Conservation (phyloP, 2,329 filamentous ascomycete species). For the Claviceps fusiformis region DNA sequence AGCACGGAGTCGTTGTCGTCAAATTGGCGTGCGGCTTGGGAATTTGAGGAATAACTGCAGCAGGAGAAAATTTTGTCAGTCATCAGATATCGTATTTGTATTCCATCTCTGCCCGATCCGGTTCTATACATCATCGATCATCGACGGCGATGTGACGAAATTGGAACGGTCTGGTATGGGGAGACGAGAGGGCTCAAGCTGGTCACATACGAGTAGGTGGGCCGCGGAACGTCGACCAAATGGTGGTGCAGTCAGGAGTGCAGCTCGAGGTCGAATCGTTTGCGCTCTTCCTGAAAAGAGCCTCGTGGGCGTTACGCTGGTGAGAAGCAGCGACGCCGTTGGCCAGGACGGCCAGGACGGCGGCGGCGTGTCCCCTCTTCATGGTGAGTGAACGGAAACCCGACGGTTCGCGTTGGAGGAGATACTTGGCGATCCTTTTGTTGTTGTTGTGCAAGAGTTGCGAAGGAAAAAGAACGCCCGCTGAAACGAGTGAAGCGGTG, state of each 20-base stretch:
- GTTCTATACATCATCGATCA: too few relatives aligned
- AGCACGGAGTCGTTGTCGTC: conserved; percentile 4
- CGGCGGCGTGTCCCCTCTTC: conserved; percentile 58
- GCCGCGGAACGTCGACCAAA: conserved; percentile 58
- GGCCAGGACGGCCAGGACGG: conserved; percentile 48
- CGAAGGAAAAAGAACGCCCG: conserved; percentile 54
- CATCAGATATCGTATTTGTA: too few relatives aligned
- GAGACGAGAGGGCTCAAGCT: background rate
- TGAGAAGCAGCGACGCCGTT: conserved; percentile 40
- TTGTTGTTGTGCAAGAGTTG: background rate
- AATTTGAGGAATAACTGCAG: too few relatives aligned
- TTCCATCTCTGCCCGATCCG: too few relatives aligned
- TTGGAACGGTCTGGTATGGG: too few relatives aligned
- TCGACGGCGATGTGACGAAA: too few relatives aligned
- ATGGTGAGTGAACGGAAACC: conserved; percentile 37
- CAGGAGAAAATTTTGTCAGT: too few relatives aligned
- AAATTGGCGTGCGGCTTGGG: too few relatives aligned
- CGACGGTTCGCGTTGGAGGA: background rate
- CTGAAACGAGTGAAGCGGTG: conserved; percentile 82
- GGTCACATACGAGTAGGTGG: conserved; percentile 45
- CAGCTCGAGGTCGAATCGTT: conserved; percentile 34
- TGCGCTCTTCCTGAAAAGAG: conserved; percentile 41
- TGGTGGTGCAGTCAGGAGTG: conserved; percentile 53
- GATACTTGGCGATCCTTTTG: background rate
- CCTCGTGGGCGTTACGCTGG: conserved; percentile 52